Evolutionary conservation across 345 rosid species (phyloP).

Genomic region (Pelargonium nanum): DNA sequence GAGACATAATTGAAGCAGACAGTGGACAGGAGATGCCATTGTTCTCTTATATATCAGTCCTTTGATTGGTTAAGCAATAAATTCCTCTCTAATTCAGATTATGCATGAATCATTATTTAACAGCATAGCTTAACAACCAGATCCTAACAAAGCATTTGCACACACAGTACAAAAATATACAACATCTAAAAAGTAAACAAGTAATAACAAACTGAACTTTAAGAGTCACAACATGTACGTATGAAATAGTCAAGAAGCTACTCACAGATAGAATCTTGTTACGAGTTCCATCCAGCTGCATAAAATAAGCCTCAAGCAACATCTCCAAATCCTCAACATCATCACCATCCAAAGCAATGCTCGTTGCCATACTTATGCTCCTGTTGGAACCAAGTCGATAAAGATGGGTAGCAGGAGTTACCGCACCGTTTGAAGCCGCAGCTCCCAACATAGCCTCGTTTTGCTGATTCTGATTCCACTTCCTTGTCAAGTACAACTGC

Average conservation of each 20-base stretch:
- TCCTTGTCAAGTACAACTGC: conserved; percentile 67
- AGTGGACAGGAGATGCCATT: background rate
- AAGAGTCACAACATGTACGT: too few species aligned
- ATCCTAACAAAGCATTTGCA: background rate
- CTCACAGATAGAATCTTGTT: conserved; percentile 87
- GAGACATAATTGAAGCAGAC: too few species aligned
- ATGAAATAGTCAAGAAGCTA: conserved; percentile 7
- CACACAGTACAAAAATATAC: background rate
- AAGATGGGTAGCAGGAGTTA: conserved; percentile 20
- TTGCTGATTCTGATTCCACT: conserved; percentile 70
- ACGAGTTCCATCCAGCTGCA: conserved; percentile 90
- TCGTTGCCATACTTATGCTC: conserved; percentile 53
- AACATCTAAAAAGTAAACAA: background rate
- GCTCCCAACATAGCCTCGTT: conserved; percentile 39
- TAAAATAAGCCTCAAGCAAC: conserved; percentile 88
- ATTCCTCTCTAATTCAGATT: too few species aligned
- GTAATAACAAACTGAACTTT: background rate
- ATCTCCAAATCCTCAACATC: conserved; percentile 90
- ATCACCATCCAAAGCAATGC: conserved; percentile 35
- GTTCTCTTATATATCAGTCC: background rate
- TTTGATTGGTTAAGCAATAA: background rate
- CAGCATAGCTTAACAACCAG: too few species aligned
- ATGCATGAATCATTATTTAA: too few species aligned
- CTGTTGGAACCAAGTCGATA: conserved; percentile 42
- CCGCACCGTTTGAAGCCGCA: conserved; percentile 34